phyloP scores from a whole-genome alignment of 805 yeast genomes.

The Kuraishia borneana region DNA sequence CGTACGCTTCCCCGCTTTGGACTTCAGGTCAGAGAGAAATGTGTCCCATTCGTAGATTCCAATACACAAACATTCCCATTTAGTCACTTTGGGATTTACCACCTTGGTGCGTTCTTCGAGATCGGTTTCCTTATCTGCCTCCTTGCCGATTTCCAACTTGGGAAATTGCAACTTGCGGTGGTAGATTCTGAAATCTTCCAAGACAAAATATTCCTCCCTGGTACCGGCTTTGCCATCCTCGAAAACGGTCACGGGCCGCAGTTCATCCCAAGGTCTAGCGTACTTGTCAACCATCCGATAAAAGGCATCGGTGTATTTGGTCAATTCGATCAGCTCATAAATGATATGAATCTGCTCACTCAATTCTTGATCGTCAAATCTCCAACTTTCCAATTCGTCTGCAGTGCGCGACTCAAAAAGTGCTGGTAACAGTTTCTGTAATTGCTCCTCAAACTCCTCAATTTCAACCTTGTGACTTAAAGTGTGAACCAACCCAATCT shows the following conservation, averaged over 20 bases:
- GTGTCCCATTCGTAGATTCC: constrained; percentile 32
- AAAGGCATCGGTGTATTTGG: constrained; percentile 32
- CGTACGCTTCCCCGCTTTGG: constrained; percentile 18
- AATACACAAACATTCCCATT: constrained; percentile 28
- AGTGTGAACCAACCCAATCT: constrained; percentile 26
- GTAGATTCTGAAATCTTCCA: constrained; percentile 45
- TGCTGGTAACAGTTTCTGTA: constrained; percentile 8
- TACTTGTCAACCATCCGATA: constrained; percentile 31
- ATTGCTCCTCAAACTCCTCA: constrained; percentile 16
- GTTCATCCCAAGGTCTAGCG: constrained; percentile 14
- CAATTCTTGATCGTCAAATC: constrained; percentile 28
- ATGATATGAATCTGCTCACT: constrained; percentile 39
- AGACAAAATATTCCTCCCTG: constrained; percentile 21
- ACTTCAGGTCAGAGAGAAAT: constrained; percentile 18
- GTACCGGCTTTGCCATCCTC: constrained; percentile 6
- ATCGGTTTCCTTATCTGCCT: constrained; percentile 11
- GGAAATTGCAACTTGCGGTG: constrained; percentile 21
- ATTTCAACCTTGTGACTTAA: constrained; percentile 19
- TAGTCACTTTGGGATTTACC: constrained; percentile 23
- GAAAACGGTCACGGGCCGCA: constrained; percentile 12
- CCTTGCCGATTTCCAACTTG: constrained; percentile 23
- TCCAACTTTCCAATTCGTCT: constrained; percentile 11
- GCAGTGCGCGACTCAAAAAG: constrained; percentile 5
- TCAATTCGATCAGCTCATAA: constrained; percentile 29
- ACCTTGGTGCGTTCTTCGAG: constrained; percentile 10